phyloP scores from a whole-genome alignment of 164 flowering plant genomes.

The Tinospora cordifolia region DNA sequence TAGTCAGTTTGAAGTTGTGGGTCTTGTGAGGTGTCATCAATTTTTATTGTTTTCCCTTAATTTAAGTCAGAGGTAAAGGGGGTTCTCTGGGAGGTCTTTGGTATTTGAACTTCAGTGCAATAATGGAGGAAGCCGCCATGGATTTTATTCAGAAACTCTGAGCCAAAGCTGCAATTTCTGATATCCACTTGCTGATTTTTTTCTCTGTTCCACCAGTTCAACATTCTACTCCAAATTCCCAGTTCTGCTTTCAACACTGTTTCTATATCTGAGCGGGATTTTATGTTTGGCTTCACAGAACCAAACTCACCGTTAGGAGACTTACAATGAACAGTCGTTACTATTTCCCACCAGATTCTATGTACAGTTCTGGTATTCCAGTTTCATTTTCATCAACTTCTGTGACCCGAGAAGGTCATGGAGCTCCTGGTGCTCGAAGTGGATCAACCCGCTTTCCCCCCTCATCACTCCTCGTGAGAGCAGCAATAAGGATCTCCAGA shows the following conservation, averaged over 20 bases:
- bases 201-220: neutral
- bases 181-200: neutral
- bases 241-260: neutral
- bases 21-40: too few species aligned
- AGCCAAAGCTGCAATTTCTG: too few species aligned
- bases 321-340: constrained; percentile 43
- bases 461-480: constrained; percentile 46
- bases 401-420: constrained; percentile 21
- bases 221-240: too few species aligned
- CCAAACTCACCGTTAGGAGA: neutral
- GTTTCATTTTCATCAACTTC: constrained; percentile 29
- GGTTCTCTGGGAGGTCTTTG: too few species aligned
- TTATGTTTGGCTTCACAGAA: neutral
- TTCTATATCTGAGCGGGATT: neutral
- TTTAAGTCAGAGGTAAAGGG: too few species aligned
- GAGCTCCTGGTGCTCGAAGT: constrained; percentile 14
- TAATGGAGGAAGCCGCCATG: too few species aligned
- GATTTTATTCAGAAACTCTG: too few species aligned
- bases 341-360: constrained; percentile 32
- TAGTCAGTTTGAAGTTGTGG: neutral
- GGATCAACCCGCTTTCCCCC: constrained; percentile 28
- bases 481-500: constrained; percentile 73
- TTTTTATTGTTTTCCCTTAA: too few species aligned
- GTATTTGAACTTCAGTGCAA: too few species aligned
- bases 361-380: constrained; percentile 26